Percentiles rank a stretch among this genome's conserved stretches.
Evolutionary conservation across 257 asterid species (phyloP).

Genomic region (Lycium barbarum): DNA sequence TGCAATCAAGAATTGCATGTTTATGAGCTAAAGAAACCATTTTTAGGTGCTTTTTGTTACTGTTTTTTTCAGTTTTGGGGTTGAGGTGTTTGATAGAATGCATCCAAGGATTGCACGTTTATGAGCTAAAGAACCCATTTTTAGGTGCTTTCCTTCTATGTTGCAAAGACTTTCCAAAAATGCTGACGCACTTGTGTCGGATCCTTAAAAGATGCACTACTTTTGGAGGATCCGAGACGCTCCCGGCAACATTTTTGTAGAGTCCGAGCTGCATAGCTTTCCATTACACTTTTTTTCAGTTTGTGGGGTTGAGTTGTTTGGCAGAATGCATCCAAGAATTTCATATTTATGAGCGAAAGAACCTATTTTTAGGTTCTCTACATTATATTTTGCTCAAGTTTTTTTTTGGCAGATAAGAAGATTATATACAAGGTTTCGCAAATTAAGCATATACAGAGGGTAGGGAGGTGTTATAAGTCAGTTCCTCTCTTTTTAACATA

Average conservation of each 20-base stretch:
- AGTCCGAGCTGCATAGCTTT: too few relatives aligned
- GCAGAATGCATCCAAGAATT: neutral
- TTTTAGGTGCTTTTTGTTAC: neutral
- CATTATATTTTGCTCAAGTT: neutral
- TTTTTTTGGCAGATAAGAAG: conserved; percentile 43
- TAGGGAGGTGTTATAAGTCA: conserved; percentile 32
- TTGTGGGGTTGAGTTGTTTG: neutral
- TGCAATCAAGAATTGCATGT: neutral
- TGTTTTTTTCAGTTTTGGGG: neutral
- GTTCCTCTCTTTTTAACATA: conserved; percentile 62
- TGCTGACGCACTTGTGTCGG: too few relatives aligned
- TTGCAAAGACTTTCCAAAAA: too few relatives aligned
- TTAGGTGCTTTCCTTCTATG: neutral
- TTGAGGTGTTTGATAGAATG: conserved; percentile 3
- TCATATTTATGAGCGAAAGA: neutral
- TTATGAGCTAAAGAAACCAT: neutral
- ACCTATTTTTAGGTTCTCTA: neutral
- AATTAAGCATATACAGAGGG: conserved; percentile 7
- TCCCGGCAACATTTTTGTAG: too few relatives aligned
- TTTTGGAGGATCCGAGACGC: too few relatives aligned
- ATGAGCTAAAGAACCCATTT: neutral
- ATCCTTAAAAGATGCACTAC: too few relatives aligned
- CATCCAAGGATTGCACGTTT: neutral
- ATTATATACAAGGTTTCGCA: neutral
- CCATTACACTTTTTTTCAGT: neutral